Base-by-base conservation (phyloP, 2,329 filamentous ascomycete species). In the Aspergillus oerlinghausenensis region DNA sequence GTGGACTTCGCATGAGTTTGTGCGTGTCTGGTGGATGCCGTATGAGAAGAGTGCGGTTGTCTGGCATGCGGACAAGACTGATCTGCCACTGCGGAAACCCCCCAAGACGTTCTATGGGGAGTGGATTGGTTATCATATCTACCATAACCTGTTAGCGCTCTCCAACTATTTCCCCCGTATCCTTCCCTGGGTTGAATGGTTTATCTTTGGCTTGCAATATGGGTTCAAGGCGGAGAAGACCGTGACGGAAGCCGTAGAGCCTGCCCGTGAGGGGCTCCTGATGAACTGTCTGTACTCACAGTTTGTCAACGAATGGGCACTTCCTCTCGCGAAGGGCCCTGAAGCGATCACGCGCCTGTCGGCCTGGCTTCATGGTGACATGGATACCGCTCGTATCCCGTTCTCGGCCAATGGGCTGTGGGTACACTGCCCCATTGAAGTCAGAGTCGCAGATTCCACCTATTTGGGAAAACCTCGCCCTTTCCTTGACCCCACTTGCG, bases 281-380 rank as follows among this genome's bases (percentile, higher is more conserved):
- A 93, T 99, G 89, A 94, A 99, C 78, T 99, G 94, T 69, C 83
- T 97, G 5, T 99, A 97, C 79, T 93, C 89, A n/a, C 94, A 99
- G 70, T 96, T 91, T 67, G 94, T 99, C 63, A 97, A 99, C 73
- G 94, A 99, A 73, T 99, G 94, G 94, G 93, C 93, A 0, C 82
- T 99, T 6, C 93, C 94, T 1, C 81, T 99, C 1, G 79, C 85
- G 61, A 88, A 88, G 63, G 94, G 94, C 0, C 93, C 93, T 14
- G 92, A 97, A 74, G 92, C 91, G 7, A 84, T 99, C 47, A 82
- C 80, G 32, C 86, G 94, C 9, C 82, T 99, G 11, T 89, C 88
- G 42, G 88, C 89, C 50, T 99, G 94, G 94, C 81, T 99, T 53
- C 88, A 89, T 51, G 82, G 84, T 19, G 88, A 94, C 65, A 77